These are phyloP conservation scores for Cystobasidium tubakii DNA, from an alignment of 768 basidiomycete genomes.

Conservation along the genomic window DNA sequence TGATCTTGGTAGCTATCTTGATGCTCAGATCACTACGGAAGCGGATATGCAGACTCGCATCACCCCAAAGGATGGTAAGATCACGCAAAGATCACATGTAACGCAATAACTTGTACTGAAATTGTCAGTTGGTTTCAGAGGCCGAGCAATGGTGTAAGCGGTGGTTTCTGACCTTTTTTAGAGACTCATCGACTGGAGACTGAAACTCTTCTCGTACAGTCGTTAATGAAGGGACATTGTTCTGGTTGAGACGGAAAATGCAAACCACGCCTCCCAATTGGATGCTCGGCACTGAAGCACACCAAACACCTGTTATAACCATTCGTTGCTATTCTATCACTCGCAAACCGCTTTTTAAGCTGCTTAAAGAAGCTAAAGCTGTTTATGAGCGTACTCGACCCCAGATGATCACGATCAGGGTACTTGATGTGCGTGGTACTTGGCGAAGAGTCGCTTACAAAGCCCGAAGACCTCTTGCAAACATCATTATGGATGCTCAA, in stretches of 20 bases:
- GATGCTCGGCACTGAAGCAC: background rate
- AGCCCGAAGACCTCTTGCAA: constrained; percentile 20
- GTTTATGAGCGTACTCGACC: constrained; percentile 20
- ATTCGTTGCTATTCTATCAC: constrained; percentile 33
- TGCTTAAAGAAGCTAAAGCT: constrained; percentile 21
- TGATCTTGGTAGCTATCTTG: background rate
- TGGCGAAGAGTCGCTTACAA: constrained; percentile 23
- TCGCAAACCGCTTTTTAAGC: constrained; percentile 28
- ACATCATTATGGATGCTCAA: constrained; percentile 18
- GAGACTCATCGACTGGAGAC: background rate
- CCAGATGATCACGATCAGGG: constrained; percentile 25
- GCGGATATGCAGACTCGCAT: constrained; percentile 18
- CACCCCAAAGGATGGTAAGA: constrained; percentile 19
- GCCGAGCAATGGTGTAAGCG: constrained; percentile 28
- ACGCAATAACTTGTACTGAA: background rate
- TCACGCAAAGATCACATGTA: background rate
- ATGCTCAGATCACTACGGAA: background rate
- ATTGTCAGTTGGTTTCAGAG: background rate
- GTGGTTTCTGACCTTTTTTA: background rate
- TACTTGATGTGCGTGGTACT: constrained; percentile 21
- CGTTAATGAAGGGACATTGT: constrained; percentile 15
- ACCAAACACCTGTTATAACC: background rate
- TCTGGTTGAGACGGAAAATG: background rate
- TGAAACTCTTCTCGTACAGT: background rate
- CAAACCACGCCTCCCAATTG: background rate